Percentiles rank a stretch among this genome's conserved stretches.
phyloP scores from a whole-genome alignment of 495 filamentous ascomycete genomes.

The Penicillium paradoxum region DNA sequence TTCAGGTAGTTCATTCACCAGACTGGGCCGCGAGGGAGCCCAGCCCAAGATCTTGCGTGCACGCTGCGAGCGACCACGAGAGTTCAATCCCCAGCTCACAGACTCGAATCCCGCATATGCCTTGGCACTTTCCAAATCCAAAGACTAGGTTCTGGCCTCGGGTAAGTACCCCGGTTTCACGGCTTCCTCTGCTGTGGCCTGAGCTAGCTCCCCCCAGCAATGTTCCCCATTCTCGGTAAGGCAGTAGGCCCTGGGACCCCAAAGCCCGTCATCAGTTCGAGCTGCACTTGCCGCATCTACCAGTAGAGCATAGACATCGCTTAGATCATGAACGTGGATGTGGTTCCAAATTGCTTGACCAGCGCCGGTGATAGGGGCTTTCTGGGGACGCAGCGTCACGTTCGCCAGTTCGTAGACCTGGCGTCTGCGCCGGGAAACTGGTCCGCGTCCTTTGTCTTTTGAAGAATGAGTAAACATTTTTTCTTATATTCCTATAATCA shows the following conservation, averaged over 20 bases:
- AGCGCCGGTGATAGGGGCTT: constrained; percentile 53
- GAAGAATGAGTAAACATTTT: background rate
- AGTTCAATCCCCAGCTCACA: constrained; percentile 53
- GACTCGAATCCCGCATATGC: constrained; percentile 33
- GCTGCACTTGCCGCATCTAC: constrained; percentile 55
- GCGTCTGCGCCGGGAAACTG: constrained; percentile 55
- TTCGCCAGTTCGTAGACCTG: constrained; percentile 56
- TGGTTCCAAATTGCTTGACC: constrained; percentile 63
- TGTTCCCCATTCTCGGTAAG: constrained; percentile 65
- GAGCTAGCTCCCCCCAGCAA: constrained; percentile 59
- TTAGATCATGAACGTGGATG: constrained; percentile 64
- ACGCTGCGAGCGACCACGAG: constrained; percentile 49
- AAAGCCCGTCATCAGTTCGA: constrained; percentile 52
- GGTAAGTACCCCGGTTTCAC: constrained; percentile 56
- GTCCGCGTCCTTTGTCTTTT: constrained; percentile 51
- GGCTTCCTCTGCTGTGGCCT: constrained; percentile 52
- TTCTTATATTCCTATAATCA: too few relatives aligned
- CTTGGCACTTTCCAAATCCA: constrained; percentile 26
- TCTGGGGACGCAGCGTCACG: constrained; percentile 50
- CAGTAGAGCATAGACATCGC: constrained; percentile 55
- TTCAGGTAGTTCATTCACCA: constrained; percentile 49
- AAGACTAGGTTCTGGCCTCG: constrained; percentile 38
- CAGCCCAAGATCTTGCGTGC: constrained; percentile 59
- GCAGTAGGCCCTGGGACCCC: constrained; percentile 66
- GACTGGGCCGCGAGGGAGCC: constrained; percentile 43